Conservation (phyloP, 2,329 filamentous ascomycete genomes). For the Samsoniella hepiali region DNA sequence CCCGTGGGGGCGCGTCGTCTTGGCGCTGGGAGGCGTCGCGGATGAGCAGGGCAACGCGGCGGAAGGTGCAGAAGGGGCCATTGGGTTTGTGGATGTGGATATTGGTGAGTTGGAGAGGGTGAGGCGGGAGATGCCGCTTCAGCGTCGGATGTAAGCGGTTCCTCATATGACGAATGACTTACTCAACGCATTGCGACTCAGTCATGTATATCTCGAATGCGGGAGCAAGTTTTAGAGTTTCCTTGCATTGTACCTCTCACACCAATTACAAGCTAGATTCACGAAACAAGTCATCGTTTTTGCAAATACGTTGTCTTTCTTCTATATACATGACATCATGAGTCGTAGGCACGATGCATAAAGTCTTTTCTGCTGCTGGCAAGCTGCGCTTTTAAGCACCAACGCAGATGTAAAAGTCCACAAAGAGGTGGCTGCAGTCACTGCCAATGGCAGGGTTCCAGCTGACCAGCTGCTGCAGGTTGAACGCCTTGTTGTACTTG, state of each 20-base stretch:
- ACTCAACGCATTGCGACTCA: background rate
- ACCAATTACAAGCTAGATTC: too few relatives aligned
- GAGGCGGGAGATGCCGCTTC: constrained; percentile 50
- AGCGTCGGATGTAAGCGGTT: constrained; percentile 48
- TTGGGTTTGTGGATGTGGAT: constrained; percentile 56
- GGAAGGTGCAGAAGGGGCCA: constrained; percentile 41
- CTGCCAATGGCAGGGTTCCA: constrained; percentile 18
- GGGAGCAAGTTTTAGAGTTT: background rate
- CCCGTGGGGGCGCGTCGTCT: constrained; percentile 77
- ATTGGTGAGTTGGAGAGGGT: constrained; percentile 45
- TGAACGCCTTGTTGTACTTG: constrained; percentile 17
- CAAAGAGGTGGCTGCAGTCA: constrained; percentile 16
- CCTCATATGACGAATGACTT: background rate
- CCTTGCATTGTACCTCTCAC: too few relatives aligned
- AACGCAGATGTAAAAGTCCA: constrained; percentile 19
- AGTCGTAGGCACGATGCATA: background rate
- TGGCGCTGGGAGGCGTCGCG: constrained; percentile 58
- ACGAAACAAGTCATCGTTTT: background rate
- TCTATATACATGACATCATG: constrained; percentile 11
- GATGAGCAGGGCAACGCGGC: constrained; percentile 38
- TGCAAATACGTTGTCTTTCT: background rate
- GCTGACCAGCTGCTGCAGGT: constrained; percentile 12
- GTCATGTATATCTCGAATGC: constrained; percentile 19
- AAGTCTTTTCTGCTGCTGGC: background rate
- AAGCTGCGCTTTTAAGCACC: background rate